These are phyloP conservation scores for Capsella rubella DNA, from an alignment of 441 rosid genomes.

Conservation along the genomic window DNA sequence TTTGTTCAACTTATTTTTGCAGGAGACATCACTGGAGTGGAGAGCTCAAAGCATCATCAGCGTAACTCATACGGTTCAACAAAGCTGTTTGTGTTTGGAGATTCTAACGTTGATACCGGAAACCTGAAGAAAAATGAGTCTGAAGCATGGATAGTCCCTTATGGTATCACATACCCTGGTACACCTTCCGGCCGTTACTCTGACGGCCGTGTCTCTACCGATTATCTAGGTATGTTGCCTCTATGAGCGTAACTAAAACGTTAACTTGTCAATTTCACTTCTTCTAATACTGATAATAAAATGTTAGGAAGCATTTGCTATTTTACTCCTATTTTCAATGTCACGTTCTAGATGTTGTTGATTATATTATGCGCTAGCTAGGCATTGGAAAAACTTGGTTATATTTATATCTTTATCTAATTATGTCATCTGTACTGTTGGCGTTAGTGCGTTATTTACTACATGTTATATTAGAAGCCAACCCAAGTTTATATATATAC, in stretches of 20 bases:
- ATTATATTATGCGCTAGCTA: no score
- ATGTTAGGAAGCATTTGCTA: no score
- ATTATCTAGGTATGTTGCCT: background rate
- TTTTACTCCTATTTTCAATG: no score
- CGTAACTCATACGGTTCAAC: background rate
- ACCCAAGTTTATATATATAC: no score
- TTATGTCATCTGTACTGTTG: no score
- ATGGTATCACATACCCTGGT: background rate
- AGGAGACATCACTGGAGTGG: background rate
- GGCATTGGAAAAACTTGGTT: no score
- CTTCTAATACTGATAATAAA: no score
- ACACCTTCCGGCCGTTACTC: background rate
- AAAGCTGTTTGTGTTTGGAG: background rate
- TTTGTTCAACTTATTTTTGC: background rate
- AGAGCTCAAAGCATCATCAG: background rate
- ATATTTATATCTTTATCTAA: no score
- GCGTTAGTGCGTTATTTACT: no score
- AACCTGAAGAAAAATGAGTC: background rate
- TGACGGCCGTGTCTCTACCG: background rate
- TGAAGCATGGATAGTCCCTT: background rate
- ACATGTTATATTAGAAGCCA: no score
- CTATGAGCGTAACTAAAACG: background rate
- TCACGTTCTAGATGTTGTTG: no score
- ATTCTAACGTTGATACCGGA: background rate
- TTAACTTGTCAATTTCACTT: background rate